Conservation (phyloP, 2,329 filamentous ascomycete species). For the Setomelanomma holmii region DNA sequence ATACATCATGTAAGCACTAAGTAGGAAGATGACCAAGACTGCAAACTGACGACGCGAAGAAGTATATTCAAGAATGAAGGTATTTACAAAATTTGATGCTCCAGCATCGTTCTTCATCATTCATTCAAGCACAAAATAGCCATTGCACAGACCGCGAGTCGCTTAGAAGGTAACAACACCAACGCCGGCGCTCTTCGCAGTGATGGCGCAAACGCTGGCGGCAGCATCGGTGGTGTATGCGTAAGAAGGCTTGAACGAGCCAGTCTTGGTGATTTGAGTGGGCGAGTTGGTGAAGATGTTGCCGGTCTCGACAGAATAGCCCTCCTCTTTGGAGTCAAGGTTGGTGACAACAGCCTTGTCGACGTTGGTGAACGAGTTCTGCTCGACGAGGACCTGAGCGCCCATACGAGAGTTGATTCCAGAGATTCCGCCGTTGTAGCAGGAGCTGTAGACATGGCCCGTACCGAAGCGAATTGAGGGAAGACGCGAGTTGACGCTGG, state of each 20-base stretch:
- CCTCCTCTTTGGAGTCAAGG: conserved; percentile 63
- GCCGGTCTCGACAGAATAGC: conserved; percentile 55
- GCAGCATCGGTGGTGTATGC: conserved; percentile 52
- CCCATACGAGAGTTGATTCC: conserved; percentile 54
- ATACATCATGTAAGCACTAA: not conserved
- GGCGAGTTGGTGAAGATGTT: conserved; percentile 52
- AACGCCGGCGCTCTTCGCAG: conserved; percentile 38
- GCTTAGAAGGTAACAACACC: conserved; percentile 41
- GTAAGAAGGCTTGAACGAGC: conserved; percentile 62
- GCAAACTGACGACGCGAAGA: not conserved
- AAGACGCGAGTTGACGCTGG: conserved; percentile 67
- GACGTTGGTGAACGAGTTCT: conserved; percentile 63
- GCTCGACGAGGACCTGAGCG: conserved; percentile 54
- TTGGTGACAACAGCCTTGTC: conserved; percentile 63
- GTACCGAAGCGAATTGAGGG: conserved; percentile 72
- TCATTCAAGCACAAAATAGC: not conserved
- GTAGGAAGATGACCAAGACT: not conserved
- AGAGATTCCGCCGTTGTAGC: conserved; percentile 46
- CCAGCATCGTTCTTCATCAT: not conserved
- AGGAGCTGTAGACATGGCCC: conserved; percentile 66
- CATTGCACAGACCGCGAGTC: not conserved
- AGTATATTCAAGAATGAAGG: conserved; percentile 23
- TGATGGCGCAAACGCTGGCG: conserved; percentile 33
- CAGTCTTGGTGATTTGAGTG: conserved; percentile 57
- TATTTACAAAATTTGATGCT: conserved; percentile 24